Conservation (phyloP, 352 stramenopile genomes). For the Phytopythium aichiense region DNA sequence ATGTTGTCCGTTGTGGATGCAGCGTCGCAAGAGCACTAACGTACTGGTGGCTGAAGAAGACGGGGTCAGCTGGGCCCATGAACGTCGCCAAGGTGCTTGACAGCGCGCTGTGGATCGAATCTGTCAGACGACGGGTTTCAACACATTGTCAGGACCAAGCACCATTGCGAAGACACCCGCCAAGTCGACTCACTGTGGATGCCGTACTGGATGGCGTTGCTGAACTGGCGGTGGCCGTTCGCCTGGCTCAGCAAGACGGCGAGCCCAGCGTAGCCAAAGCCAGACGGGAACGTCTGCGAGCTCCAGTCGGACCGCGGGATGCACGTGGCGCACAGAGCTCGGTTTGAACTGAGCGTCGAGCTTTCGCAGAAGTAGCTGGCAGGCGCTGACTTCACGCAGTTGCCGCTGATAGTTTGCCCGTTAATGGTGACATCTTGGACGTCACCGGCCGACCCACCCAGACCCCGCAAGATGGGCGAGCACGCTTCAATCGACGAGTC, state of each 20-base stretch:
- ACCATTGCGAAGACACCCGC: background rate
- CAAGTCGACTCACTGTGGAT: conserved; percentile 36
- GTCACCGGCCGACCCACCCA: conserved; percentile 26
- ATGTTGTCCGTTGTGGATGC: background rate
- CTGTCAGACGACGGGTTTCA: conserved; percentile 5
- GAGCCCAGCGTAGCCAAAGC: conserved; percentile 32
- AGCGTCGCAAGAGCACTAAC: conserved; percentile 5
- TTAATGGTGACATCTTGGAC: conserved; percentile 26
- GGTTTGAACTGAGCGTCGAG: conserved; percentile 19
- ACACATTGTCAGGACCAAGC: background rate
- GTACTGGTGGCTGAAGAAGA: conserved; percentile 55
- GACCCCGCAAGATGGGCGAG: conserved; percentile 26
- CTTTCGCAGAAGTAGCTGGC: conserved; percentile 37
- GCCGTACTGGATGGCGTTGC: conserved; percentile 33
- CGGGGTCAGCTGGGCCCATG: conserved; percentile 29
- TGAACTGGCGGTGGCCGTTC: conserved; percentile 28
- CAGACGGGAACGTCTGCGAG: conserved; percentile 28
- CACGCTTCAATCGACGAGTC: conserved; percentile 28
- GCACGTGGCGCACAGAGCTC: conserved; percentile 24
- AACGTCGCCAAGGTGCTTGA: conserved; percentile 31
- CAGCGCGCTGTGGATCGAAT: conserved; percentile 38
- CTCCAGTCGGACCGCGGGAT: conserved; percentile 35
- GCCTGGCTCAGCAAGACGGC: conserved; percentile 22
- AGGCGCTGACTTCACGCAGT: conserved; percentile 22
- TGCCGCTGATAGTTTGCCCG: conserved; percentile 13